Evolutionary conservation across 148 eudicot species (phyloP).

Genomic region (Amaranthus cruentus): DNA sequence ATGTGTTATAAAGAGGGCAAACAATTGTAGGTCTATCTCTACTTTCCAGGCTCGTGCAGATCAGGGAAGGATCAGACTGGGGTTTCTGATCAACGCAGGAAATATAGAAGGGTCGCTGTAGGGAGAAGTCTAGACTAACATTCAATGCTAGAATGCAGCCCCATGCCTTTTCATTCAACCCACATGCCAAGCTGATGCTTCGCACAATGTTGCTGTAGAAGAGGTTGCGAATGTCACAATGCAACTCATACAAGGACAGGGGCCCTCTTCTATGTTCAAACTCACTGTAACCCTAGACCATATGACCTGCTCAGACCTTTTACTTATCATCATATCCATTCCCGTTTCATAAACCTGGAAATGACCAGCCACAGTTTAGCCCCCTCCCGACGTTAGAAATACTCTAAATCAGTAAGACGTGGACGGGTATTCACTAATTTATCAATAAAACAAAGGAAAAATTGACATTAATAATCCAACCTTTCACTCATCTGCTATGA

Average conservation of each 20-base stretch:
- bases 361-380: background rate
- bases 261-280: conserved; percentile 55
- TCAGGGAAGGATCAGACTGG: conserved; percentile 52
- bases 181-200: conserved; percentile 37
- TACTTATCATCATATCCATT: conserved; percentile 75
- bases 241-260: conserved; percentile 74
- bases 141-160: conserved; percentile 84
- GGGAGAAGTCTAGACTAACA: conserved; percentile 80
- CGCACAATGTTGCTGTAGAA: conserved; percentile 45
- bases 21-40: background rate
- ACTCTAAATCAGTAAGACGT: background rate
- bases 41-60: background rate
- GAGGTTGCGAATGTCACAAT: conserved; percentile 81
- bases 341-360: conserved; percentile 7
- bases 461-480: too few species aligned
- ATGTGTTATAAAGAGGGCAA: background rate
- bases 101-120: conserved; percentile 30
- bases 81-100: conserved; percentile 52
- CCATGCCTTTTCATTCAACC: conserved; percentile 73
- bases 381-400: background rate
- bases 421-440: too few species aligned
- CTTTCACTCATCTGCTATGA: too few species aligned
- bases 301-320: conserved; percentile 68
- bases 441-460: too few species aligned
- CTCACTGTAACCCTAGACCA: conserved; percentile 28